Evolutionary conservation across 805 yeast species (phyloP).

Genomic region (Schizosaccharomyces japonicus): DNA sequence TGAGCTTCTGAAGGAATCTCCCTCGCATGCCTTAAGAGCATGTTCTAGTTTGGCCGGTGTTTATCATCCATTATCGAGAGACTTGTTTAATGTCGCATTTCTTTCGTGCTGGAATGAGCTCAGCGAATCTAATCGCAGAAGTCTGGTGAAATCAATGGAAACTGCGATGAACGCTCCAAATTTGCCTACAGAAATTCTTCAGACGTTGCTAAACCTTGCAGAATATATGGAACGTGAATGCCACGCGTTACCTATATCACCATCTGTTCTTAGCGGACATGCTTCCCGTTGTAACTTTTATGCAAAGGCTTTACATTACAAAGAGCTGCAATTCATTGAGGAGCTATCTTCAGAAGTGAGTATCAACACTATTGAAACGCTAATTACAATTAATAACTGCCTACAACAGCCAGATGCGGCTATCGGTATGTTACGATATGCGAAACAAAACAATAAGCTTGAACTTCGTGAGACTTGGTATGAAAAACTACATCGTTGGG

Average conservation of each 20-base stretch:
- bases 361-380: constrained; percentile 48
- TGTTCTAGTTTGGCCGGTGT: constrained; percentile 75
- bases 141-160: constrained; percentile 62
- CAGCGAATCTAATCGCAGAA: constrained; percentile 71
- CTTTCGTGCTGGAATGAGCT: constrained; percentile 88
- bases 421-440: constrained; percentile 82
- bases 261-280: constrained; percentile 66
- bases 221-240: constrained; percentile 97
- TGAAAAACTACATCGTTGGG: constrained; percentile 92
- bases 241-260: constrained; percentile 72
- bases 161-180: constrained; percentile 71
- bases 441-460: constrained; percentile 49
- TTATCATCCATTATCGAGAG: constrained; percentile 69
- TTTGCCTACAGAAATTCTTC: constrained; percentile 87
- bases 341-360: constrained; percentile 54
- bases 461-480: constrained; percentile 94
- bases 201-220: constrained; percentile 64
- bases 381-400: constrained; percentile 80
- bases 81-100: constrained; percentile 79
- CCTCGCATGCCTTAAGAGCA: constrained; percentile 81
- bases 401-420: constrained; percentile 95
- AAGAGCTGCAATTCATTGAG: constrained; percentile 83
- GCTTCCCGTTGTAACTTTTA: constrained; percentile 91
- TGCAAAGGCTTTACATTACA: constrained; percentile 89
- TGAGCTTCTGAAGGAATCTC: constrained; percentile 71